Evolutionary conservation across 2,329 filamentous ascomycete species (phyloP).

Genomic region (Periconia digitata): DNA sequence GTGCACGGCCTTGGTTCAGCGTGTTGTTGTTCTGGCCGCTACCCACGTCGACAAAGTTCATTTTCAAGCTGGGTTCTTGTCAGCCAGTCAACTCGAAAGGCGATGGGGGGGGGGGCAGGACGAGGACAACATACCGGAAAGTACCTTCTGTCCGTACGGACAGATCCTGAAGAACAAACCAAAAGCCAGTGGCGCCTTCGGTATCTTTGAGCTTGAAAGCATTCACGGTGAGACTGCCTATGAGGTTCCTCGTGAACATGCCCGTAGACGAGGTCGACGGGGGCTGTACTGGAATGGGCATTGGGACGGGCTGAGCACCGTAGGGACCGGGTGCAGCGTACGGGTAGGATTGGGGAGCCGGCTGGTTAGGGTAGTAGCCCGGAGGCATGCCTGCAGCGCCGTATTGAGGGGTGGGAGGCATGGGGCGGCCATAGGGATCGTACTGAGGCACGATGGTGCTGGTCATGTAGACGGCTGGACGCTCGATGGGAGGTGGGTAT

Average conservation of each 20-base stretch:
- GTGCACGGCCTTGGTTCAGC: constrained; percentile 74
- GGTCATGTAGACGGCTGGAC: constrained; percentile 25
- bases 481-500: constrained; percentile 61
- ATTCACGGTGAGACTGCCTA: constrained; percentile 86
- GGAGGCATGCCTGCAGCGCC: constrained; percentile 9
- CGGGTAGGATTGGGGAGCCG: constrained; percentile 10
- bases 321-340: constrained; percentile 8
- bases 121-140: constrained; percentile 67
- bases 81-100: constrained; percentile 10
- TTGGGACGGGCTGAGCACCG: constrained; percentile 8
- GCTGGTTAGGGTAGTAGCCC: constrained; percentile 21
- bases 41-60: constrained; percentile 84
- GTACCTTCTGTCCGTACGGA: constrained; percentile 90
- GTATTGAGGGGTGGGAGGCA: constrained; percentile 8
- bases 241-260: constrained; percentile 94
- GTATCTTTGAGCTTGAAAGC: constrained; percentile 81
- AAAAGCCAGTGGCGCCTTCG: constrained; percentile 81
- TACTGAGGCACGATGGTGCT: constrained; percentile 20
- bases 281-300: constrained; percentile 20
- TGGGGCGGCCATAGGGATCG: constrained; percentile 45
- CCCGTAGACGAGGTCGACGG: constrained; percentile 61
- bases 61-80: constrained; percentile 63
- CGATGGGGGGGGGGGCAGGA: not conserved
- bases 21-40: constrained; percentile 49
- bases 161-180: constrained; percentile 95